A percentile compares a stretch with the other conserved stretches of the same genome.
phyloP scores from a whole-genome alignment of 495 filamentous ascomycete species.

The Aspergillus diversus region DNA sequence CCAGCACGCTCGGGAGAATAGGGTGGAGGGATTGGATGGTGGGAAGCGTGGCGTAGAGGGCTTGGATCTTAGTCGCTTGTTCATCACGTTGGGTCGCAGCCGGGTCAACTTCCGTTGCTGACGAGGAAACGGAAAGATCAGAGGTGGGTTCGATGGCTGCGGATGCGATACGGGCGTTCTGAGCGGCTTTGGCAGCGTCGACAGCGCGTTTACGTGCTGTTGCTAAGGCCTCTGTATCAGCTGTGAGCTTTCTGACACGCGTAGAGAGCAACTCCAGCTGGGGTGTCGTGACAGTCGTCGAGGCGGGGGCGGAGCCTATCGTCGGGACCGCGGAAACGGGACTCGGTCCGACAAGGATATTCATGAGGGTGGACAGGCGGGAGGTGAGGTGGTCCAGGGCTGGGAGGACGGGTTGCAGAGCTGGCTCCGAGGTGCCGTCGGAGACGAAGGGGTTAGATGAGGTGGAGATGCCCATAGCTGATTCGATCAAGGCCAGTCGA shows the following conservation, averaged over 20 bases:
- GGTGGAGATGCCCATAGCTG: slow-evolving; percentile 75
- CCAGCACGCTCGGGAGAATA: slow-evolving; percentile 80
- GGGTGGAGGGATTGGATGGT: slow-evolving; percentile 88
- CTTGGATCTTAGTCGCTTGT: slow-evolving; percentile 83
- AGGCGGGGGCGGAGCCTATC: slow-evolving; percentile 21
- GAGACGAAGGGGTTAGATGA: slow-evolving; percentile 66
- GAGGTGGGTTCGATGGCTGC: slow-evolving; percentile 38
- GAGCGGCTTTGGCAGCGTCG: slow-evolving; percentile 66
- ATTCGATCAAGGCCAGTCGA: slow-evolving; percentile 77
- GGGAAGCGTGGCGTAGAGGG: slow-evolving; percentile 84
- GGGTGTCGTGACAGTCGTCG: slow-evolving; percentile 39
- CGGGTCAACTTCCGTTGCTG: slow-evolving; percentile 33
- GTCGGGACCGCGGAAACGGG: slow-evolving; percentile 35
- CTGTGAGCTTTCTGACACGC: slow-evolving; percentile 71
- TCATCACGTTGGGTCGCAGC: slow-evolving; percentile 55
- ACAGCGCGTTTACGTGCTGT: slow-evolving; percentile 72
- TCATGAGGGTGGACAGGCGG: slow-evolving; percentile 45
- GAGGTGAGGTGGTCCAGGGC: slow-evolving; percentile 65
- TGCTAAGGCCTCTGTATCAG: slow-evolving; percentile 79
- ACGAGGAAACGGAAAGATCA: slow-evolving; percentile 59
- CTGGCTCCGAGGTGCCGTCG: slow-evolving; percentile 57
- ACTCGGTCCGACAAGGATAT: slow-evolving; percentile 46
- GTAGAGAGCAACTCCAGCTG: slow-evolving; percentile 73
- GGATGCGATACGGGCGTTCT: slow-evolving; percentile 58
- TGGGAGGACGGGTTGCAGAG: slow-evolving; percentile 80